Conservation (phyloP, 108 stramenopile genomes). For the Hondaea fermentalgiana region DNA sequence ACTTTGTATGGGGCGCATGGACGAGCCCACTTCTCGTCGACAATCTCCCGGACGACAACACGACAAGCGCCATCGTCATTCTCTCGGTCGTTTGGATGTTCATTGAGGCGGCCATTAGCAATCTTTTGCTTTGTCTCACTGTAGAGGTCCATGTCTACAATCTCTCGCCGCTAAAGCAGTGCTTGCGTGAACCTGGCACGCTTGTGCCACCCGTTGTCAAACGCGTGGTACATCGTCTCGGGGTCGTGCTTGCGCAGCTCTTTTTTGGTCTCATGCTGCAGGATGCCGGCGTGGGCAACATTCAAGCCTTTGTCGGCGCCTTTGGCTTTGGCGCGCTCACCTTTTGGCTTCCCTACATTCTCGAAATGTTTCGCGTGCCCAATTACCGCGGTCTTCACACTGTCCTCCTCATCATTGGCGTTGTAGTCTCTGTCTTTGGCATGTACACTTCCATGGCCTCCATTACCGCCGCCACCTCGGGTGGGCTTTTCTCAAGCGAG, state of each 20-base stretch:
- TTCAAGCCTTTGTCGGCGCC: not conserved
- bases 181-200: not conserved
- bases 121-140: not conserved
- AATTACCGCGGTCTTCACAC: not conserved
- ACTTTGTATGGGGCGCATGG: not conserved
- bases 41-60: not conserved
- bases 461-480: not conserved
- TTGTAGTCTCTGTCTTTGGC: not conserved
- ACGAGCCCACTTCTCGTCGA: not conserved
- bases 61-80: not conserved
- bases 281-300: not conserved
- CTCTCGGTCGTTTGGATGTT: not conserved
- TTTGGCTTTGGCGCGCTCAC: not conserved
- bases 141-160: not conserved
- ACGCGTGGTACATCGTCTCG: not conserved
- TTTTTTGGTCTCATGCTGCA: not conserved
- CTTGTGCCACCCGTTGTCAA: not conserved
- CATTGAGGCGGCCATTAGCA: not conserved
- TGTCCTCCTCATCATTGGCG: not conserved
- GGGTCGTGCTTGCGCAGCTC: not conserved
- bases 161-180: not conserved
- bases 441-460: not conserved
- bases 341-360: not conserved
- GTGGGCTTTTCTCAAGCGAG: not conserved
- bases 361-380: not conserved